These are phyloP conservation scores for Jasminum sambac DNA, from an alignment of 257 asterid genomes.

Conservation along the genomic window DNA sequence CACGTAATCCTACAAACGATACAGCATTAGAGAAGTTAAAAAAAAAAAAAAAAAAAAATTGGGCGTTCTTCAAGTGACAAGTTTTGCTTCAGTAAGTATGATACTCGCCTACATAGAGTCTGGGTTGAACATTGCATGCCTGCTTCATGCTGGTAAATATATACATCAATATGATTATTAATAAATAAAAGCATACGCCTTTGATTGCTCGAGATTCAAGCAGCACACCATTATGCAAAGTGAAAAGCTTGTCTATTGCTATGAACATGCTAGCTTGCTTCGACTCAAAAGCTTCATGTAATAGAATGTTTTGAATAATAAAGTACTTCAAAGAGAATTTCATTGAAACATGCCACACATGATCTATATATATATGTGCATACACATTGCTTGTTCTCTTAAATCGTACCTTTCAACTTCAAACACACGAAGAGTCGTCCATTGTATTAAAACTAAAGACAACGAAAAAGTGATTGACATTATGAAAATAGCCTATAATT, in stretches of 20 bases:
- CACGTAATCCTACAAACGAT: constrained; percentile 47
- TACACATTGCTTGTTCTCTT: too few relatives aligned
- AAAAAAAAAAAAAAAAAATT: too few relatives aligned
- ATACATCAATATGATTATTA: constrained; percentile 63
- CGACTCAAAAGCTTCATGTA: constrained; percentile 78
- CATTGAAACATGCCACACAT: constrained; percentile 34
- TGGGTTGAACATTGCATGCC: constrained; percentile 66
- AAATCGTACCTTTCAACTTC: too few relatives aligned
- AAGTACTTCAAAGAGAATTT: background rate
- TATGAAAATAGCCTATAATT: too few relatives aligned
- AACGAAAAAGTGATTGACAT: too few relatives aligned
- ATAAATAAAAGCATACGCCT: constrained; percentile 55
- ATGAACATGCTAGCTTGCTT: constrained; percentile 81
- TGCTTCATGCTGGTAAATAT: constrained; percentile 84
- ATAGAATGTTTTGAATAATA: background rate
- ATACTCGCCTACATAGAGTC: constrained; percentile 61
- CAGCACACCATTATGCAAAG: constrained; percentile 69
- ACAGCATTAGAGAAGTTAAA: background rate
- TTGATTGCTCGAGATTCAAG: constrained; percentile 68
- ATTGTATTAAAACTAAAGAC: too few relatives aligned
- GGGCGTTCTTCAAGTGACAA: too few relatives aligned
- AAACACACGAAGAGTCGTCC: too few relatives aligned
- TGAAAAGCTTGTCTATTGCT: constrained; percentile 76
- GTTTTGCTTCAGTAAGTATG: background rate
- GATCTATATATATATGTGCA: too few relatives aligned